Evolutionary conservation across 139 green algal genomes (phyloP).

Genomic region (Tetradesmus lagerheimii): DNA sequence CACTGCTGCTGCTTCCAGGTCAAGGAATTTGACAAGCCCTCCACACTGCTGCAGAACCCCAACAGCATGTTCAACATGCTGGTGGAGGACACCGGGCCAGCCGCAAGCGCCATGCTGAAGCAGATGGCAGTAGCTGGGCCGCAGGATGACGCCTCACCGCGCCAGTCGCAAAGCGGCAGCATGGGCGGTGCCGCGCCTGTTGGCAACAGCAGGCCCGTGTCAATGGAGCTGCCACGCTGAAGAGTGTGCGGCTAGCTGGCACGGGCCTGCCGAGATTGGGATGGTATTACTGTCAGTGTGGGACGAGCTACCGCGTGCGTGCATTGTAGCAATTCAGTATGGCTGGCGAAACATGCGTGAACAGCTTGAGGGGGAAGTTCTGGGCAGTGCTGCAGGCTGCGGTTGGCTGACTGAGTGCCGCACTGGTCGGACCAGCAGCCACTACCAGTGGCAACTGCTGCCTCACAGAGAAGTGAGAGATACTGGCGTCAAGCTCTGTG

Average conservation of each 20-base stretch:
- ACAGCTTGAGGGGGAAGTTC: too few species aligned
- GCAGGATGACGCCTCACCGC: constrained; percentile 44
- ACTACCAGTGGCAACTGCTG: too few species aligned
- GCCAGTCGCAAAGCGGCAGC: background rate
- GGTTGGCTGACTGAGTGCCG: too few species aligned
- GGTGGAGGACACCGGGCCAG: constrained; percentile 64
- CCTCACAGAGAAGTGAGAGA: too few species aligned
- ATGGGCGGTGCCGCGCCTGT: background rate
- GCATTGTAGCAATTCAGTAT: background rate
- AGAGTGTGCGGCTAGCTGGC: background rate
- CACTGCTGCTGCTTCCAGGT: constrained; percentile 7
- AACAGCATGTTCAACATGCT: constrained; percentile 58
- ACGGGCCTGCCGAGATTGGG: background rate
- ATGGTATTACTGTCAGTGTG: background rate
- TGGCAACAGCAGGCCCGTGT: background rate
- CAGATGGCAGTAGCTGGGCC: constrained; percentile 60
- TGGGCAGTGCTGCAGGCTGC: background rate
- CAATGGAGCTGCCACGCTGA: background rate
- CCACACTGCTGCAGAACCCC: constrained; percentile 51
- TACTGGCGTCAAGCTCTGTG: too few species aligned
- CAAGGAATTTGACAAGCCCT: constrained; percentile 55
- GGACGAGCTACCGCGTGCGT: background rate
- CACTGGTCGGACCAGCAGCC: too few species aligned
- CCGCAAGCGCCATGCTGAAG: constrained; percentile 51
- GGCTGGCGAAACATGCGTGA: background rate